These are phyloP conservation scores for Diaporthe australafricana DNA, from an alignment of 2,329 filamentous ascomycete species.

Conservation along the genomic window DNA sequence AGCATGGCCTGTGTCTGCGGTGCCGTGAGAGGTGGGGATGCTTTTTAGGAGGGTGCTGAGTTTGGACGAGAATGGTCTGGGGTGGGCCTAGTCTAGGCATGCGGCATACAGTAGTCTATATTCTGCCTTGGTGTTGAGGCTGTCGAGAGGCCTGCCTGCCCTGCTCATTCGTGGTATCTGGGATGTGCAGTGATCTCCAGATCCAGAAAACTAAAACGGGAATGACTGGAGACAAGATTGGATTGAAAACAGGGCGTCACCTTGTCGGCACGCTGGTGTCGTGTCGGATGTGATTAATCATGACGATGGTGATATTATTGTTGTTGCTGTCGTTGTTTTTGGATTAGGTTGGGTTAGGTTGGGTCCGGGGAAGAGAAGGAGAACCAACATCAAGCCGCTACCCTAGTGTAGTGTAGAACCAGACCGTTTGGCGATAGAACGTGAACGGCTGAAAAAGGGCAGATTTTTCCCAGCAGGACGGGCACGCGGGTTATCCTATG, in stretches of 20 bases:
- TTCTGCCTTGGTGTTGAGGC: neutral
- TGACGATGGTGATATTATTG: slow-evolving; percentile 1
- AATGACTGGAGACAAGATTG: slow-evolving; percentile 3
- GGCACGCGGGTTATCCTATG: too few relatives aligned
- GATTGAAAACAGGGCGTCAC: neutral
- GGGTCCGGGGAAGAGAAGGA: too few relatives aligned
- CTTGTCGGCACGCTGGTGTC: neutral
- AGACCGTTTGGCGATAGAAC: slow-evolving; percentile 2
- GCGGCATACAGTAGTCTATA: neutral
- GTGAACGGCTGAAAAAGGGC: neutral
- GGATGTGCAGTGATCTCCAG: slow-evolving; percentile 22
- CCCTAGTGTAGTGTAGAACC: too few relatives aligned
- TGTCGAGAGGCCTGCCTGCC: neutral
- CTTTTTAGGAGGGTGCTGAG: slow-evolving; percentile 2
- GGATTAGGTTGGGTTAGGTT: neutral
- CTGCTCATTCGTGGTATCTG: slow-evolving; percentile 4
- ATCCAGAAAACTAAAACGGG: slow-evolving; percentile 17
- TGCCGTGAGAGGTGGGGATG: slow-evolving; percentile 18
- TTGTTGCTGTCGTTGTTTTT: neutral
- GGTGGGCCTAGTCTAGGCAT: neutral
- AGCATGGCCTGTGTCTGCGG: slow-evolving; percentile 12
- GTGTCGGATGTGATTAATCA: neutral
- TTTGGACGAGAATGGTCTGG: slow-evolving; percentile 17
- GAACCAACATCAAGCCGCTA: too few relatives aligned
- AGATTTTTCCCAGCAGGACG: neutral